A percentile compares a stretch with the other conserved stretches of the same genome.
phyloP scores from a whole-genome alignment of 2,329 filamentous ascomycete genomes.

The Colletotrichum phormii region DNA sequence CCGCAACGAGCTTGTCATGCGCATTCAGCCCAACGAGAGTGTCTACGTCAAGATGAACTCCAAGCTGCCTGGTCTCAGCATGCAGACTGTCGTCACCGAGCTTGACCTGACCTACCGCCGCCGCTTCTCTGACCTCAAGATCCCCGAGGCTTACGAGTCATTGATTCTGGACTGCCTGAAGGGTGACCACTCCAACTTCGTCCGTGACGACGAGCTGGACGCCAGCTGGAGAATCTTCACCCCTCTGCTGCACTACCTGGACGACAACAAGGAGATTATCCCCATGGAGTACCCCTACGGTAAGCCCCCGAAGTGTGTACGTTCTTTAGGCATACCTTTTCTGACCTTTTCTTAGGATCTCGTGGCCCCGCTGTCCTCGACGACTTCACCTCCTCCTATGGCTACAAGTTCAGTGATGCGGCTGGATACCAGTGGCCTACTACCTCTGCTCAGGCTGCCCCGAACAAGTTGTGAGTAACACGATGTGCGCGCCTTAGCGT shows the following conservation, averaged over 20 bases:
- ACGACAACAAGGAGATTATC: conserved; percentile 99
- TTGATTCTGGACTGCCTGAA: conserved; percentile 97
- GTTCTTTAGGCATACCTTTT: not conserved
- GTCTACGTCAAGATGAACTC: conserved; percentile 99
- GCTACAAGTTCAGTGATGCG: conserved; percentile 98
- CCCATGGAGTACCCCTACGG: conserved; percentile 99
- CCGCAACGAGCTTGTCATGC: conserved; percentile 98
- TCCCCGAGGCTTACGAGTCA: conserved; percentile 98
- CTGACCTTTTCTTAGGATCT: conserved; percentile 74
- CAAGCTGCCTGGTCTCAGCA: conserved; percentile 96
- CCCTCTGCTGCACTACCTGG: conserved; percentile 95
- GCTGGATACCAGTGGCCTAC: conserved; percentile 96
- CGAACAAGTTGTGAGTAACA: conserved; percentile 84
- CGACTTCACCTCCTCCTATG: conserved; percentile 97
- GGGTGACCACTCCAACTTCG: conserved; percentile 99
- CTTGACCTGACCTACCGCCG: conserved; percentile 97
- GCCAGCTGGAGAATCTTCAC: conserved; percentile 99
- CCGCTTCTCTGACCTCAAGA: conserved; percentile 99
- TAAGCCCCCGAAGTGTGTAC: conserved; percentile 59
- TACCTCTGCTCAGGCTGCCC: conserved; percentile 70
- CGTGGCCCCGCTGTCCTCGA: conserved; percentile 96
- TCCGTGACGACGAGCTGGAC: conserved; percentile 95
- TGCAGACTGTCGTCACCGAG: conserved; percentile 99
- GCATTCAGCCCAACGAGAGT: conserved; percentile 98
- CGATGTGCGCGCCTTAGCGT: conserved; percentile 22